Percentiles rank a stretch among this genome's conserved stretches.
Conservation (phyloP, 495 filamentous ascomycete genomes). For the Annulohypoxylon maeteangense region DNA sequence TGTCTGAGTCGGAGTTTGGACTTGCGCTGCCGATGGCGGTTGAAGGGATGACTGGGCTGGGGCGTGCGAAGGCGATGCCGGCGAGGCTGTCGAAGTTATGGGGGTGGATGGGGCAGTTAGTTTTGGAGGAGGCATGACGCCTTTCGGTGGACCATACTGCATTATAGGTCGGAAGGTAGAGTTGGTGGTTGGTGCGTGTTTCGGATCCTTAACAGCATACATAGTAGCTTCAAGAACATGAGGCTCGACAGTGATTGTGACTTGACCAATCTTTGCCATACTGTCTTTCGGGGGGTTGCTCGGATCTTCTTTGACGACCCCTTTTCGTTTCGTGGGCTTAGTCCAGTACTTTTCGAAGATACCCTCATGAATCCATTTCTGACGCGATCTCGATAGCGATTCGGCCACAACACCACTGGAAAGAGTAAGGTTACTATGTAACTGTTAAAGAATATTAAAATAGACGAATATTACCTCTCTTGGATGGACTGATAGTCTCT, state of each 20-base stretch:
- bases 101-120: constrained; percentile 54
- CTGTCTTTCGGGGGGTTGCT: constrained; percentile 86
- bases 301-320: constrained; percentile 71
- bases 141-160: constrained; percentile 75
- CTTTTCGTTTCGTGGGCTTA: constrained; percentile 85
- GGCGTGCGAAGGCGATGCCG: constrained; percentile 21
- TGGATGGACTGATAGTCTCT: constrained; percentile 83
- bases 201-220: constrained; percentile 82
- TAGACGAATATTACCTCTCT: constrained; percentile 71
- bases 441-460: neutral
- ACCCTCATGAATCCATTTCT: constrained; percentile 87
- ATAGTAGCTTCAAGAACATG: constrained; percentile 90
- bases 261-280: constrained; percentile 84
- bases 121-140: constrained; percentile 65
- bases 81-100: constrained; percentile 11
- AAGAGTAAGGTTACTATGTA: constrained; percentile 11
- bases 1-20: constrained; percentile 26
- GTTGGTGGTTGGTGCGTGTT: constrained; percentile 54
- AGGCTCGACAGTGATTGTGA: constrained; percentile 86
- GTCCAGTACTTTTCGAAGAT: constrained; percentile 95
- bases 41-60: constrained; percentile 27
- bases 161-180: constrained; percentile 68
- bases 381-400: constrained; percentile 84
- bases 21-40: constrained; percentile 26
- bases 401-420: constrained; percentile 82